Evolutionary conservation across 2,329 filamentous ascomycete species (phyloP), one percentile per base, ranked within the genome.

Genomic region (Dactylonectria macrodidyma): DNA sequence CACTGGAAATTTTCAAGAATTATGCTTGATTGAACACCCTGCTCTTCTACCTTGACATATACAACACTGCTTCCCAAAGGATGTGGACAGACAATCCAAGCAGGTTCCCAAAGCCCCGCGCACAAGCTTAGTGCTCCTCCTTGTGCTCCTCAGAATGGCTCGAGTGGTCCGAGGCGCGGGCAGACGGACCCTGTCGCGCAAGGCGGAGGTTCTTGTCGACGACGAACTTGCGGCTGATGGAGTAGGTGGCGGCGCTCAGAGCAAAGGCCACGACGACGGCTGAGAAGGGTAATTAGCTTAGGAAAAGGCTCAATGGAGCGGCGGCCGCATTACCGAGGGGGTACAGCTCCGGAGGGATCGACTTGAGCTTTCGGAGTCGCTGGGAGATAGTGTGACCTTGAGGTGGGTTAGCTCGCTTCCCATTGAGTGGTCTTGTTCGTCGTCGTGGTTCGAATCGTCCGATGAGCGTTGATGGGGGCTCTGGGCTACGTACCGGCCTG

Each of bases 321-420:
- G 54, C 38, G 51, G 51, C 64, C 60, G 73, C 24, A 71, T 83
- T 91, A 97, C 95, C 95, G 77, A 99, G 92, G 79, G 96, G 96
- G 77, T 95, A 90, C 89, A 99, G 89, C 89, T 99, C 96, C 76
- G 94, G 91, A 76, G 96, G 96, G 80, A 98, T 92, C 85, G 91
- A 91, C 89, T 93, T 95, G 80, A 98, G 88, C 81, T 91, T 92
- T 82, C 95, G 93, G 78, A 99, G 88, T 82, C 95, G 94, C 88
- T 98, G 96, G 75, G 95, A 97, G 84, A 98, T 91, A 78, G 95
- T 98, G 87, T 98, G 96, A 81, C 94, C 96, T 99, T 73, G 65
- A 52, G 70, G 75, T 57, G 73, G 74, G 75, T 74, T 72, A 73
- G 72, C 73, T 51, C 50, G 47, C 48, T 57, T 56, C 44, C 66